phyloP scores from a whole-genome alignment of 345 rosid genomes.

The Populus pruinosa region DNA sequence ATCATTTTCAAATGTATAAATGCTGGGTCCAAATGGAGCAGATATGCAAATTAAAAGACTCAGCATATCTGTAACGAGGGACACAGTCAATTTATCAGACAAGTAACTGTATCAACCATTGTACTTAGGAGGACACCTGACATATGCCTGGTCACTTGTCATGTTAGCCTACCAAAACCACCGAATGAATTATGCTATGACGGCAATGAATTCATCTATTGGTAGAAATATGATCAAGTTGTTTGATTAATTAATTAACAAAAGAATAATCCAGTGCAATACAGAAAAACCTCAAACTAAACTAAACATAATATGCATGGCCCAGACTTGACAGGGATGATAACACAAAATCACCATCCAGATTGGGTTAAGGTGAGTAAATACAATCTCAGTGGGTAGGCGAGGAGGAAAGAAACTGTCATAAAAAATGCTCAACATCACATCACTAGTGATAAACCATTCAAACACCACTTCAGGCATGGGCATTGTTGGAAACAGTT shows the following conservation, averaged over 20 bases:
- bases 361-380: slow-evolving; percentile 27
- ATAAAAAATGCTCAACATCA: slow-evolving; percentile 25
- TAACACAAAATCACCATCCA: slow-evolving; percentile 25
- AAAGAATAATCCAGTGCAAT: background rate
- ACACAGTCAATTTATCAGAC: slow-evolving; percentile 51
- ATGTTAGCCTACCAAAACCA: background rate
- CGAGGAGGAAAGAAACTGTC: slow-evolving; percentile 30
- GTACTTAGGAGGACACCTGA: slow-evolving; percentile 47
- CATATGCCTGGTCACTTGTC: slow-evolving; percentile 46
- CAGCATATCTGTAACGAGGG: slow-evolving; percentile 57
- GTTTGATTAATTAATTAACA: background rate
- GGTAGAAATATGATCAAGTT: background rate
- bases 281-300: background rate
- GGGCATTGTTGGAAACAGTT: background rate
- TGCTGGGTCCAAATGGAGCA: slow-evolving; percentile 77
- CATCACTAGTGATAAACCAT: slow-evolving; percentile 31
- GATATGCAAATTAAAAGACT: slow-evolving; percentile 37
- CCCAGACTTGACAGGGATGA: slow-evolving; percentile 42
- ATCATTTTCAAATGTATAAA: background rate
- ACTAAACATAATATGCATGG: background rate
- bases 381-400: slow-evolving; percentile 33
- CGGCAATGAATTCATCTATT: background rate
- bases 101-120: slow-evolving; percentile 61
- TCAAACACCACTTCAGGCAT: background rate
- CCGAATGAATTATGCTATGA: background rate